A percentile compares a stretch with the other conserved stretches of the same genome.
These are phyloP conservation scores for Didymella glomerata DNA, from an alignment of 2,329 filamentous ascomycete genomes.

Conservation along the genomic window DNA sequence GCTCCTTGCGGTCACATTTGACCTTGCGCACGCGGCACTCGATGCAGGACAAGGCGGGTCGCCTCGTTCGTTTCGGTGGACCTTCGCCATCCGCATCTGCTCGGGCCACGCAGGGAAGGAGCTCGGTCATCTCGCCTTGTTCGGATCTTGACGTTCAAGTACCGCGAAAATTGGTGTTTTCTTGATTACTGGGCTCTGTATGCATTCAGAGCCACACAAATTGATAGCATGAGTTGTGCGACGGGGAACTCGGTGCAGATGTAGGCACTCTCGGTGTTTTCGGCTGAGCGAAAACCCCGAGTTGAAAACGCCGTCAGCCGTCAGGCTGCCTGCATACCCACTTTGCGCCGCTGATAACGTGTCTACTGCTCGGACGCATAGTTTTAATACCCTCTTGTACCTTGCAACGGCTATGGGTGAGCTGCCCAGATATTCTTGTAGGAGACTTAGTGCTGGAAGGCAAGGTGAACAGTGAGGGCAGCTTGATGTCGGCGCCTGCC, in stretches of 20 bases:
- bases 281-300: not conserved
- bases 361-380: not conserved
- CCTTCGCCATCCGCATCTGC: slow-evolving; percentile 22
- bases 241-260: not conserved
- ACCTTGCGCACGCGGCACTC: slow-evolving; percentile 44
- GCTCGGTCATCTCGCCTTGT: slow-evolving; percentile 1
- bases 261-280: not conserved
- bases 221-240: not conserved
- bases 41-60: slow-evolving; percentile 42
- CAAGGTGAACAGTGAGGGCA: not conserved
- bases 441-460: not conserved
- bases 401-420: too few species aligned
- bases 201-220: not conserved
- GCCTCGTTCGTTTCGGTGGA: slow-evolving; percentile 33
- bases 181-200: not conserved
- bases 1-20: slow-evolving; percentile 40
- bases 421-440: too few species aligned
- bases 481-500: not conserved
- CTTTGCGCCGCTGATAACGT: not conserved
- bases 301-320: not conserved
- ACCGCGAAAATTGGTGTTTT: too few species aligned
- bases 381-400: not conserved
- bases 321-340: not conserved
- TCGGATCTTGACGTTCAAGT: not conserved
- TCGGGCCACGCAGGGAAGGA: slow-evolving; percentile 3